Evolutionary conservation across 2,329 filamentous ascomycete species (phyloP).

Genomic region (Paraphaeosphaeria sporulosa): DNA sequence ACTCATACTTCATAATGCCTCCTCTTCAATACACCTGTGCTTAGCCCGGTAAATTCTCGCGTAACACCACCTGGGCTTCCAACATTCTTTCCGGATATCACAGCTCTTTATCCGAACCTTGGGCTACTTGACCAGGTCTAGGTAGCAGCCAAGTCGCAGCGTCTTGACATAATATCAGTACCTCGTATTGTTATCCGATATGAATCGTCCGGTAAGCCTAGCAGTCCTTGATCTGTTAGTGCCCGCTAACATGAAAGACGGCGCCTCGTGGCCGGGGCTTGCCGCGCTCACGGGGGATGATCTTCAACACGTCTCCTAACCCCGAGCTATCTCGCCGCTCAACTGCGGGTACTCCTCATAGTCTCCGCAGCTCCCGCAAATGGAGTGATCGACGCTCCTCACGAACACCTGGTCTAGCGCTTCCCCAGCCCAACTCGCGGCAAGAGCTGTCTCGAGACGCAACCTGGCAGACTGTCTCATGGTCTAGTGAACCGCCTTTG

Average conservation of each 20-base stretch:
- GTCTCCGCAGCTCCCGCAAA: not conserved
- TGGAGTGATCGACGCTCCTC: not conserved
- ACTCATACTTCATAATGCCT: no score
- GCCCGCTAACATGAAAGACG: not conserved
- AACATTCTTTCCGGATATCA: no score
- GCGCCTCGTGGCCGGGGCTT: not conserved
- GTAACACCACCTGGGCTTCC: no score
- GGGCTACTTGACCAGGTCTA: not conserved
- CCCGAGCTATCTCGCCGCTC: not conserved
- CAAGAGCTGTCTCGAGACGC: not conserved
- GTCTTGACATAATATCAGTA: not conserved
- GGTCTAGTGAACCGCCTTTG: not conserved
- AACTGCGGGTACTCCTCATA: not conserved
- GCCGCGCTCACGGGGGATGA: not conserved
- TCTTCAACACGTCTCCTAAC: not conserved
- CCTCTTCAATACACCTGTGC: no score
- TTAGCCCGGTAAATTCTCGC: no score
- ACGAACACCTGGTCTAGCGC: not conserved
- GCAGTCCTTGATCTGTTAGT: no score
- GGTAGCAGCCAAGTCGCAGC: not conserved
- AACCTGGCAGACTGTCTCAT: not conserved
- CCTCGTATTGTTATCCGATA: not conserved
- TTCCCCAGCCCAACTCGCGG: not conserved
- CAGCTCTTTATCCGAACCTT: not conserved
- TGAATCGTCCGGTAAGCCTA: not conserved